Conservation (phyloP, 306 rosid species). For the Cucurbita argyrosperma region DNA sequence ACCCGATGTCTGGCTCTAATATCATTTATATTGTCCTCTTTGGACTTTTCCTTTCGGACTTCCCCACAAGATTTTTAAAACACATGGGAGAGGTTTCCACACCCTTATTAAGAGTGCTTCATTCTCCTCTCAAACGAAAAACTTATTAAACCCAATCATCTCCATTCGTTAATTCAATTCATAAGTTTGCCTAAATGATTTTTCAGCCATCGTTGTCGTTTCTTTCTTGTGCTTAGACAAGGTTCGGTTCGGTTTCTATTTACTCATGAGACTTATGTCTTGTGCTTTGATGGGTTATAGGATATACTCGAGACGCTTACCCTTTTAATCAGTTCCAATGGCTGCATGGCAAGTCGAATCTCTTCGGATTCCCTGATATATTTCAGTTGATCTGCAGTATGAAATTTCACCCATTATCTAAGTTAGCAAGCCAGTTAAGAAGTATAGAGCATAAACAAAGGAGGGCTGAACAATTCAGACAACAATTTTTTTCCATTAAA, state of each 20-base stretch:
- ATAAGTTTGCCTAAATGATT: neutral
- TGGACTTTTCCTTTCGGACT: no score
- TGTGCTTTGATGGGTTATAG: neutral
- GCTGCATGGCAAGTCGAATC: slow-evolving; percentile 79
- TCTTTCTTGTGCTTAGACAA: neutral
- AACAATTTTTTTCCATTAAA: neutral
- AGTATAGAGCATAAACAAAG: neutral
- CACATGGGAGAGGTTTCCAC: no score
- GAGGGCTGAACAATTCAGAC: neutral
- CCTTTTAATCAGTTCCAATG: slow-evolving; percentile 82
- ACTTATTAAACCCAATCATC: neutral
- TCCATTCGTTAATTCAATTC: neutral
- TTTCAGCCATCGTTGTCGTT: neutral
- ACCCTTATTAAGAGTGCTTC: no score
- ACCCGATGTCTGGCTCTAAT: no score
- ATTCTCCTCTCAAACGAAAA: neutral
- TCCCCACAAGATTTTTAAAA: no score
- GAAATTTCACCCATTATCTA: neutral
- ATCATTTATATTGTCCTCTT: no score
- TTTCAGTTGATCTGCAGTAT: slow-evolving; percentile 50
- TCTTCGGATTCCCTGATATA: slow-evolving; percentile 69
- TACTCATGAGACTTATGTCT: neutral
- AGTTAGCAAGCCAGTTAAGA: neutral
- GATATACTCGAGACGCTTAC: slow-evolving; percentile 14
- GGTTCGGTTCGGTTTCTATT: neutral